Base-by-base conservation (phyloP, 352 stramenopile species). In the Phytopythium montanum region DNA sequence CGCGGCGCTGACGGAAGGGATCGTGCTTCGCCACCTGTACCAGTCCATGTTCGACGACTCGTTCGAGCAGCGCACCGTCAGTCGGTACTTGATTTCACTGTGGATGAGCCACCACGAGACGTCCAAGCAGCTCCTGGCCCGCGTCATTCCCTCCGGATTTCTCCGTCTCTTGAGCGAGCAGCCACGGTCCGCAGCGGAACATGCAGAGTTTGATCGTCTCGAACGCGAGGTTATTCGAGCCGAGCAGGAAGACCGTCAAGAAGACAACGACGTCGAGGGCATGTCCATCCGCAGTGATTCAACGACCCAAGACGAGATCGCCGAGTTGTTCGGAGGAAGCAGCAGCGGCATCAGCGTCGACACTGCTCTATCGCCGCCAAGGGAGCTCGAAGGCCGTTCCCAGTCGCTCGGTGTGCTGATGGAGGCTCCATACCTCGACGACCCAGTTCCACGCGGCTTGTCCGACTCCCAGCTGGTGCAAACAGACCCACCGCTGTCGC, bases 11-110 rank as follows among this genome's bases (percentile, higher is more conserved):
- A 88, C 76, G 13, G 93, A 97, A 68, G 91, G 90, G 5, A 93
- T 98, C 23, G 76, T 98, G 18, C 68, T 99, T 39, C 83, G 92
- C 8, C 92, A 98, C 59, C 92, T 99, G 23, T 95, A 95, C 36
- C 90, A 97, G 56, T 87, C 88, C 0, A 72, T 98, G 25, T 98
- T 98, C 61, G 92, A 96, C 54, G 69, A 90, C 13, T 90, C 85
- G n/a, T 95, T 90, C 55, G 91, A 97, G 51, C 90, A 98, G 64
- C 77, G 95, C 14, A 97, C 91, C 51, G 85, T 98, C 9, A 97
- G 81, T 61, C 86, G 95, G 36, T 98, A 98, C 71, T 65, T 98
- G n/a, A 95, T 98, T 19, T 96, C 89, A 18, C 66, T 98, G 13
- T 99, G 94, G 93, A 95, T 98, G 83, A 95, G 87, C 45, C 88